Evolutionary conservation across 495 filamentous ascomycete genomes (phyloP).

Genomic region (Penicillium cataractarum): DNA sequence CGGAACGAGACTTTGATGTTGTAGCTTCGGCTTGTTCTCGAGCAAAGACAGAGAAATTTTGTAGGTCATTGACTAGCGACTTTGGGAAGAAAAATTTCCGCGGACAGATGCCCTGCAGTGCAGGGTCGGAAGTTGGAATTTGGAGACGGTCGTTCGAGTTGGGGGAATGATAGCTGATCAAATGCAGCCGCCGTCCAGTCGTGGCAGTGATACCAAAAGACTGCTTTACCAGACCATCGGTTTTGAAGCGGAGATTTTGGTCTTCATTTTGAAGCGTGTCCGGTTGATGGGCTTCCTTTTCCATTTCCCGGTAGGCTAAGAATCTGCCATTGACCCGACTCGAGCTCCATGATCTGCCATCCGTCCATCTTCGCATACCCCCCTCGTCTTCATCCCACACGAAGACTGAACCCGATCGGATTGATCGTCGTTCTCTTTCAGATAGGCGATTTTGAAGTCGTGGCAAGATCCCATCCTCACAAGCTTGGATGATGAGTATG

Average conservation of each 20-base stretch:
- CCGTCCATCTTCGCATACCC: constrained; percentile 97
- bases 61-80: constrained; percentile 84
- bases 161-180: constrained; percentile 88
- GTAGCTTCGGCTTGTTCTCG: constrained; percentile 43
- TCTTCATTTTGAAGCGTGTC: constrained; percentile 74
- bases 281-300: constrained; percentile 79
- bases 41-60: constrained; percentile 66
- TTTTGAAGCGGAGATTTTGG: constrained; percentile 87
- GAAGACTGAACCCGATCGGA: constrained; percentile 93
- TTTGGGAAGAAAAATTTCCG: constrained; percentile 94
- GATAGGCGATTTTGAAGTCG: constrained; percentile 91
- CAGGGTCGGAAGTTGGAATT: constrained; percentile 77
- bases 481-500: constrained; percentile 97
- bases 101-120: constrained; percentile 78
- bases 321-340: constrained; percentile 97
- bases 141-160: constrained; percentile 65
- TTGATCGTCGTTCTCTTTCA: constrained; percentile 93
- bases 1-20: not conserved
- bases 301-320: constrained; percentile 97
- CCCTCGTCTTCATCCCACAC: constrained; percentile 99
- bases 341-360: constrained; percentile 98
- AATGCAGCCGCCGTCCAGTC: constrained; percentile 84
- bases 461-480: constrained; percentile 84
- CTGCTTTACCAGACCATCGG: constrained; percentile 97
- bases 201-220: constrained; percentile 98